phyloP scores from a whole-genome alignment of 768 basidiomycete species.

The Postia placenta region DNA sequence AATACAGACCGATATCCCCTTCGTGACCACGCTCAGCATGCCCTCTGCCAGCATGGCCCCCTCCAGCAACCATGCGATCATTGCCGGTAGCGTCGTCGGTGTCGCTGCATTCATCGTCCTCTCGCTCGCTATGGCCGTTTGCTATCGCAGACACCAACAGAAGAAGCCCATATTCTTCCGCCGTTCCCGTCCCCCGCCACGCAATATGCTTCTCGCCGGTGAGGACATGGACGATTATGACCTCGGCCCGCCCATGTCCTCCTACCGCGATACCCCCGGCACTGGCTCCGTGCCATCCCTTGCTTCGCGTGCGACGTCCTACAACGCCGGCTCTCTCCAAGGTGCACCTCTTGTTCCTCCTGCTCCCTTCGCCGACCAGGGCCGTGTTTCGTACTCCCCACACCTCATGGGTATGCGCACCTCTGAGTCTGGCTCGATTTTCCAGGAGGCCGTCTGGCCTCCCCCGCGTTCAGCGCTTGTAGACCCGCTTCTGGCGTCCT shows the following conservation, averaged over 20 bases:
- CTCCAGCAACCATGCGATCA: conserved; percentile 19
- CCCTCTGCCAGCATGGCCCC: conserved; percentile 5
- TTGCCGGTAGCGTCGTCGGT: conserved; percentile 25
- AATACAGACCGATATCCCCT: conserved; percentile 10
- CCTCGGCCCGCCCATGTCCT: conserved; percentile 15
- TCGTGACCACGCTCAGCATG: conserved; percentile 17
- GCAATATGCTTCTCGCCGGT: conserved; percentile 21
- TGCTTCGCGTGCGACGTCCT: conserved; percentile 2
- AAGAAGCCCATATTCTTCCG: conserved; percentile 23
- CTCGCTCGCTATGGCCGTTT: conserved; percentile 22
- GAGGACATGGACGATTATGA: conserved; percentile 25
- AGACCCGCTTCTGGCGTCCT: conserved; percentile 21
- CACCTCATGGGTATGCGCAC: conserved; percentile 20
- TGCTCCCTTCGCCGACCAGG: conserved; percentile 5
- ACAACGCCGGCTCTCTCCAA: conserved; percentile 9
- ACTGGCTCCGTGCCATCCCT: conserved; percentile 6
- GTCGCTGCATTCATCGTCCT: conserved; percentile 21
- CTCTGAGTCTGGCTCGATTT: conserved; percentile 23
- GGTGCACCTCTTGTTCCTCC: conserved; percentile 10
- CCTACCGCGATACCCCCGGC: conserved; percentile 20
- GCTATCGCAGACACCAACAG: conserved; percentile 24
- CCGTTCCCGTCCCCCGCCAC: conserved; percentile 14
- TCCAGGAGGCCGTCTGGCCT: conserved; percentile 26
- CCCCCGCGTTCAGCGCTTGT: conserved; percentile 21
- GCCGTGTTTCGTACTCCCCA: conserved; percentile 6